A percentile compares a stretch with the other conserved stretches of the same genome.
These are phyloP conservation scores for Kwoniella mangroviensis DNA, from an alignment of 768 basidiomycete genomes.

Conservation along the genomic window DNA sequence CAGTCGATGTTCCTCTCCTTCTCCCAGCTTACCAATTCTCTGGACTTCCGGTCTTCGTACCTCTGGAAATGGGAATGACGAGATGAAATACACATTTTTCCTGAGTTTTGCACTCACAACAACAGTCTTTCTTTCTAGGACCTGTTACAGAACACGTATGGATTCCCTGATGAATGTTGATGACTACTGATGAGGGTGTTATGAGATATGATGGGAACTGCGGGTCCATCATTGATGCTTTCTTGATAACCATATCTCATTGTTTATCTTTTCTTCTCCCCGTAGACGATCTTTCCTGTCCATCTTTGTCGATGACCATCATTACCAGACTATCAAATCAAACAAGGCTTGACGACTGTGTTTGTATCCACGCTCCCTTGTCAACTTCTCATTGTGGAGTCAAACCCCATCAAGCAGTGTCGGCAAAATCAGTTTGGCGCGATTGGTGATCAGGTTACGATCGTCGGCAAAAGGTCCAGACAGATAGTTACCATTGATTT, in stretches of 20 bases:
- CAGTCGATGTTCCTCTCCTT: background rate
- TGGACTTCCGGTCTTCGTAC: background rate
- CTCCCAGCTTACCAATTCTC: background rate
- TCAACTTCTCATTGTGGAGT: background rate
- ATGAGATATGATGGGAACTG: background rate
- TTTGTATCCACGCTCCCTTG: background rate
- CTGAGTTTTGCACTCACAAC: background rate
- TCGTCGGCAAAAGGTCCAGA: conserved; percentile 2
- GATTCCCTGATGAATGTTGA: background rate
- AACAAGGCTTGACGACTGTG: background rate
- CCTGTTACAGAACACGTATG: background rate
- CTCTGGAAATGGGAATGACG: no score
- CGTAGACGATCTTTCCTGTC: background rate
- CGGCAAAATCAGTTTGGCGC: background rate
- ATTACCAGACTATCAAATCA: background rate
- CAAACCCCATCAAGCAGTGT: background rate
- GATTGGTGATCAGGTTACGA: background rate
- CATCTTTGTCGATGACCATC: background rate
- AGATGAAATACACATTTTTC: background rate
- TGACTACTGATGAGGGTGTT: background rate
- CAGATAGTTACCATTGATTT: conserved; percentile 1
- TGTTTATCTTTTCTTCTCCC: background rate
- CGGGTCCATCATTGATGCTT: no score
- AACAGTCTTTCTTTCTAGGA: background rate
- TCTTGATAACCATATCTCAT: background rate